These are phyloP conservation scores for Metschnikowia vanudenii DNA, from an alignment of 805 yeast genomes.

Conservation along the genomic window DNA sequence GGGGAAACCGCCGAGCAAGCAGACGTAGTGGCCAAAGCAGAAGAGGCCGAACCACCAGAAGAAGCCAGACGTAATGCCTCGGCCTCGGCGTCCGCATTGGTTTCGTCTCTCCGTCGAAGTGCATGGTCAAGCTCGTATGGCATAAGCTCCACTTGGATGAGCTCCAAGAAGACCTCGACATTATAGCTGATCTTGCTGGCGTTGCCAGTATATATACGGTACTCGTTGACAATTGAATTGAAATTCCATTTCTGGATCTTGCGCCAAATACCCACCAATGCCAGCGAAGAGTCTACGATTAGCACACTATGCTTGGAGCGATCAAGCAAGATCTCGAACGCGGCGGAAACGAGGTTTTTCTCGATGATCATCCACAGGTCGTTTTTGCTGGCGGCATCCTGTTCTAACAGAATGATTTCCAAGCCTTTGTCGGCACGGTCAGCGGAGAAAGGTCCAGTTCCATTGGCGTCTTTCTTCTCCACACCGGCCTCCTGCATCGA, in stretches of 20 bases:
- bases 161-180: slow-evolving; percentile 79
- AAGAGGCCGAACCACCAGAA: no score
- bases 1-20: no score
- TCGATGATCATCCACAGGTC: slow-evolving; percentile 80
- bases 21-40: no score
- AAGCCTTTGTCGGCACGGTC: slow-evolving; percentile 13
- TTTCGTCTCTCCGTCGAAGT: slow-evolving; percentile 9
- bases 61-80: no score
- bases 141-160: slow-evolving; percentile 55
- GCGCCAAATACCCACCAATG: slow-evolving; percentile 77
- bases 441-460: slow-evolving; percentile 2
- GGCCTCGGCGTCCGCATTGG: no score
- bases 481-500: slow-evolving; percentile 7
- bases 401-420: slow-evolving; percentile 27
- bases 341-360: slow-evolving; percentile 58
- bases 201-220: slow-evolving; percentile 62
- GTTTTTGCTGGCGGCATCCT: slow-evolving; percentile 26
- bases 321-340: slow-evolving; percentile 66
- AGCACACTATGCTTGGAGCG: slow-evolving; percentile 63
- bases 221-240: slow-evolving; percentile 81
- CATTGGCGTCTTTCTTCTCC: slow-evolving; percentile 5
- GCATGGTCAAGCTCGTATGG: slow-evolving; percentile 40
- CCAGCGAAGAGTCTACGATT: slow-evolving; percentile 75
- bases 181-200: slow-evolving; percentile 72
- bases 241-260: slow-evolving; percentile 87